Evolutionary conservation across 2,329 filamentous ascomycete genomes (phyloP), one percentile per base, ranked within the genome.

Genomic region (Cadophora sp.): DNA sequence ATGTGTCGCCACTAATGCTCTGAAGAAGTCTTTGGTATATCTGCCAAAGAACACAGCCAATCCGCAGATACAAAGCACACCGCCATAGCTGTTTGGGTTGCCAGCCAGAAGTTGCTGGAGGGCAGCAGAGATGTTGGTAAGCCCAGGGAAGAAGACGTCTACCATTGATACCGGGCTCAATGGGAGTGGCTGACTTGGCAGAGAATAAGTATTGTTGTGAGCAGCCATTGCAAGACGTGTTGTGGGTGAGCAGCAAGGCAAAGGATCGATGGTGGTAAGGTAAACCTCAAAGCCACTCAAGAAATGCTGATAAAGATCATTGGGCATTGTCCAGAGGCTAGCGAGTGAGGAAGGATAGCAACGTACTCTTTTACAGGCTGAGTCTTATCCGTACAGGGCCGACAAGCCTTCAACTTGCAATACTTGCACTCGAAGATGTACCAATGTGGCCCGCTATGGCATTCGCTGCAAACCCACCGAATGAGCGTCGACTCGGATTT

Each of bases 371-470:
- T 37, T 16, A 55, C 31, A 55, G 19, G 27, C 72, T 71, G 77
- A 53, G 69, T 73, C 55, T 77, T 77, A 69, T 72, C 73, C 37
- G 74, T 72, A 58, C 89, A 91, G 29, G 82, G 79, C 64, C 87
- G 83, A 78, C 89, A 91, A 48, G 86, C 83, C 79, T 91, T 88
- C 62, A 90, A 80, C 77, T 89, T 88, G 85, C 89, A 91, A 77
- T 89, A 90, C 69, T 84, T 82, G 80, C 89, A 91, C 78, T 91
- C 87, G 71, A 86, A 91, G 75, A 91, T 91, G 79, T 85, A 85
- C 87, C 88, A 91, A 79, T 89, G 85, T 62, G 88, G 88, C 1
- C 88, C 89, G 2, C 85, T 86, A 69, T 87, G 85, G 76, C 89
- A 91, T 73, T 89, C 79, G 68, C 86, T 83, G 81, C 89, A 91